Percentiles rank a stretch among this genome's conserved stretches.
Evolutionary conservation across 192 early-diverging fungal species (phyloP).

Genomic region (Backusella australiensis): DNA sequence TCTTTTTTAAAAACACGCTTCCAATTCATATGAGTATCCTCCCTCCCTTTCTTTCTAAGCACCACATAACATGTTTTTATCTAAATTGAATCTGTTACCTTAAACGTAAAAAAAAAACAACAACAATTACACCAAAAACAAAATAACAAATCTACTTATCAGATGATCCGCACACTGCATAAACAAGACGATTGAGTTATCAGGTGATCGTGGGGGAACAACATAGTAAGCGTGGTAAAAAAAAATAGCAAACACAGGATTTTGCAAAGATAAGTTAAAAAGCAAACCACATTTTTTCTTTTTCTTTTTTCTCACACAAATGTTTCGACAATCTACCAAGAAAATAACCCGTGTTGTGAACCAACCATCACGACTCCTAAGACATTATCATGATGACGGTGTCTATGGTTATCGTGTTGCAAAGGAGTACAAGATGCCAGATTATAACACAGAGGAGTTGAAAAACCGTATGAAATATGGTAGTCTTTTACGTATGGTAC

Average conservation of each 20-base stretch:
- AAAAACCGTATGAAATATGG: constrained; percentile 81
- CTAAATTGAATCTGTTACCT: no score
- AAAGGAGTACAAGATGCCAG: constrained; percentile 61
- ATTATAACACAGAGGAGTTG: constrained; percentile 81
- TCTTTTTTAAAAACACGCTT: no score
- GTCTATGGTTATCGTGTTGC: constrained; percentile 90
- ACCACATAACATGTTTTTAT: no score
- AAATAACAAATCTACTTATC: not conserved
- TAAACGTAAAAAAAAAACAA: no score
- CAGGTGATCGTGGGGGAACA: not conserved
- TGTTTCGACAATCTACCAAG: constrained; percentile 1
- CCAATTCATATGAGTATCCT: no score
- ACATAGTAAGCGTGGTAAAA: not conserved
- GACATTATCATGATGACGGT: constrained; percentile 72
- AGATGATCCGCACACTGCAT: not conserved
- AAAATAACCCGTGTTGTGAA: not conserved
- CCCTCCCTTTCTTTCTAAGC: no score
- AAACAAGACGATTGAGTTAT: not conserved
- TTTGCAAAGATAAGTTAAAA: not conserved
- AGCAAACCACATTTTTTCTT: not conserved
- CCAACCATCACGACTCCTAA: not conserved
- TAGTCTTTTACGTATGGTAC: constrained; percentile 81
- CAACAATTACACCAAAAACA: no score
- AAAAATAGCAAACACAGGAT: not conserved
- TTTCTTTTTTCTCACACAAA: constrained; percentile 10